Evolutionary conservation across 257 asterid genomes (phyloP), one percentile per base, ranked within the genome.

Genomic region (Solanum pinnatisectum): DNA sequence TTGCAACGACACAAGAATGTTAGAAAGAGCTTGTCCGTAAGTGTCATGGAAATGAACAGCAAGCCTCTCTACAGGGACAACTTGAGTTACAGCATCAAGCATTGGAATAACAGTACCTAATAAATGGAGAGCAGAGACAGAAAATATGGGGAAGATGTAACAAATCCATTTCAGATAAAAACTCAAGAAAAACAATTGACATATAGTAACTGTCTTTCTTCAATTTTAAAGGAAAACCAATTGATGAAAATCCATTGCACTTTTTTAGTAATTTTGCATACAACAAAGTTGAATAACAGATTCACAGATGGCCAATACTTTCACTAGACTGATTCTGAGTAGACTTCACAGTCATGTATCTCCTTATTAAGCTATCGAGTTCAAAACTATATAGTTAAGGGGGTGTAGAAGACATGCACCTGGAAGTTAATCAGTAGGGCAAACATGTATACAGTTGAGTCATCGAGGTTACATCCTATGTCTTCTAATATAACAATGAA

Each of bases 21-120:
- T 97, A 22, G 98, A 92, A 90, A 96, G 98, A 88, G 98, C 98
- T 91, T 97, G 98, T 85, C 98, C 99, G 22, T 97, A 97, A n/a
- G 99, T 97, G 92, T 97, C 99, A 71, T 97, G 99, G 88, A 97
- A 97, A 90, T 97, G 99, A 40, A 97, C 99, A 39, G 98, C 99
- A 90, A 97, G 98, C 90, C 92, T 97, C 89, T 95, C 98, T 42
- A 94, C 74, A 11, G 99, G 99, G 89, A 94, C 98, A 88, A 94
- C 96, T 87, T 91, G 90, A 87, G 91, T 88, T 67, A 97, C 99
- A 68, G 99, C 99, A 85, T 94, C 94, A 88, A 97, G 99, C 99
- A 97, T 96, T 18, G 98, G 96, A 90, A 95, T 68, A 46, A 96
- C 95, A 39, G 96, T 93, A 77, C 99, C 99, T 97, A 92, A 14